phyloP scores from a whole-genome alignment of 306 rosid species.

The Sindora glabra region DNA sequence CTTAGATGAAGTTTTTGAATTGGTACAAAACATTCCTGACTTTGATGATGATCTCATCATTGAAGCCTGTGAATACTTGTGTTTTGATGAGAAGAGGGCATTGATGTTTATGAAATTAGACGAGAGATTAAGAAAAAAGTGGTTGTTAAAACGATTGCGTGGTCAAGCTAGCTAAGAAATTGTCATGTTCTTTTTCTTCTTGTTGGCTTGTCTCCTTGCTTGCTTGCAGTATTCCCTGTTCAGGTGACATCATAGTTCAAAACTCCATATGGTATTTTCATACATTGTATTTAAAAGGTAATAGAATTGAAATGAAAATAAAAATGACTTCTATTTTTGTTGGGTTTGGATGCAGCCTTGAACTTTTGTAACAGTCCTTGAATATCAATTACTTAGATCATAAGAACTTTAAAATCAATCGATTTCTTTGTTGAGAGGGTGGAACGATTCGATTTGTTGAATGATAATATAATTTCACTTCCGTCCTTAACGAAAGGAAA shows the following conservation, averaged over 20 bases:
- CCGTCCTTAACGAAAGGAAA: too few species aligned
- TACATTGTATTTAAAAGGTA: neutral
- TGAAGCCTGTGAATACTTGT: constrained; percentile 48
- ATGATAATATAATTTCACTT: too few species aligned
- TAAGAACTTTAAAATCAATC: too few species aligned
- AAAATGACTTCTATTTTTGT: neutral
- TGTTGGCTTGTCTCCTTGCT: neutral
- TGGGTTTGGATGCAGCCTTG: neutral
- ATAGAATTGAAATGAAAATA: neutral
- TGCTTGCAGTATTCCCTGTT: neutral
- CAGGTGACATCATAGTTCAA: neutral
- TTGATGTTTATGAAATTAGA: constrained; percentile 47
- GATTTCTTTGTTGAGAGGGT: too few species aligned
- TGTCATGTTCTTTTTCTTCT: neutral
- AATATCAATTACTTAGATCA: too few species aligned
- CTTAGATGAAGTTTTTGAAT: constrained; percentile 43
- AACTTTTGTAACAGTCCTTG: neutral
- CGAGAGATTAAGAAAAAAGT: constrained; percentile 41
- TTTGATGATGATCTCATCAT: constrained; percentile 55
- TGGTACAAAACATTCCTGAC: constrained; percentile 37
- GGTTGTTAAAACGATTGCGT: constrained; percentile 43
- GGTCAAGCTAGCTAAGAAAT: constrained; percentile 11
- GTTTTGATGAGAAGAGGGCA: constrained; percentile 40
- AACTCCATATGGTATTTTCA: neutral
- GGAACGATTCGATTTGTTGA: too few species aligned